Conservation (phyloP, 1,139 yeast genomes). For the Pichia inconspicua region DNA sequence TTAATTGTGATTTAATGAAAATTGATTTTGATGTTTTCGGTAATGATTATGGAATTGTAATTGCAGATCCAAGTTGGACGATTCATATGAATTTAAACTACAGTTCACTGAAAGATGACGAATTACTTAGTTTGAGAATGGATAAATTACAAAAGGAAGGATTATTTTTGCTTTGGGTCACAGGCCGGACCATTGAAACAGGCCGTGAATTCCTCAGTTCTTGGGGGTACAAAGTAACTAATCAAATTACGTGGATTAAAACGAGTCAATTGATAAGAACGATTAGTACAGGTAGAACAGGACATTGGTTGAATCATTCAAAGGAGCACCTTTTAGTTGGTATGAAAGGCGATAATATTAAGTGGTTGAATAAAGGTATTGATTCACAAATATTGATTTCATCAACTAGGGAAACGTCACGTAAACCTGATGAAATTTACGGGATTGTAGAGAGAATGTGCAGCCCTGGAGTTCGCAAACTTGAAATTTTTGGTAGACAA, state of each 20-base stretch:
- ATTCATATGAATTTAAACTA: constrained; percentile 77
- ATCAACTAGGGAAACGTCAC: constrained; percentile 76
- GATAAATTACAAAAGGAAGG: constrained; percentile 75
- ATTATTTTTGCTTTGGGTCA: constrained; percentile 79
- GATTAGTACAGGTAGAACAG: constrained; percentile 91
- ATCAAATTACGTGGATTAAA: constrained; percentile 86
- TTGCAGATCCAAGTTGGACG: constrained; percentile 91
- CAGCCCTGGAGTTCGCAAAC: constrained; percentile 57
- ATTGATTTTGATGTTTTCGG: constrained; percentile 67
- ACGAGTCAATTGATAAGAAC: constrained; percentile 81
- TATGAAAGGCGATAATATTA: constrained; percentile 64
- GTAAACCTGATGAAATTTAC: constrained; percentile 86
- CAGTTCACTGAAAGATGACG: constrained; percentile 70
- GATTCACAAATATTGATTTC: constrained; percentile 78
- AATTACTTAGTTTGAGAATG: constrained; percentile 59
- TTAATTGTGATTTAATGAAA: constrained; percentile 69
- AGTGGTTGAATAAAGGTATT: constrained; percentile 58
- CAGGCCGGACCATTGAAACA: constrained; percentile 84
- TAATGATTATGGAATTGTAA: constrained; percentile 67
- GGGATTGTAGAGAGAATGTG: constrained; percentile 81
- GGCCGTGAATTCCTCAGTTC: constrained; percentile 68
- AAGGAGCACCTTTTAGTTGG: constrained; percentile 84
- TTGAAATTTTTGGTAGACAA: constrained; percentile 83
- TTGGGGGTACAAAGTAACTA: constrained; percentile 78
- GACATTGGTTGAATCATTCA: constrained; percentile 94